Conservation (phyloP, 2,329 filamentous ascomycete species). For the Tolypocladium endophyticum region DNA sequence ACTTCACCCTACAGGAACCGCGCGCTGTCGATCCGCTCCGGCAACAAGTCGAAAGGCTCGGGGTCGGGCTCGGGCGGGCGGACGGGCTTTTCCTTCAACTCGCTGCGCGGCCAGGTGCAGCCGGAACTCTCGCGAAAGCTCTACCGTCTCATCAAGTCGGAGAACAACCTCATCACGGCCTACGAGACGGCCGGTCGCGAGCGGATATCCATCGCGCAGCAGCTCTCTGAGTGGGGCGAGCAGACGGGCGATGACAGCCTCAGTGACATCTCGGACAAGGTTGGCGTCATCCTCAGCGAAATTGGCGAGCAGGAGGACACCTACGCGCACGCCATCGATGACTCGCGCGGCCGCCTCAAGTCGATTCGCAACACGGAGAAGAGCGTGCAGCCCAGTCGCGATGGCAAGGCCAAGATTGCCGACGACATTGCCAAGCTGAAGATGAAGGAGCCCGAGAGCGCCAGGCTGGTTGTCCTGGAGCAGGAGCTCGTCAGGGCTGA, state of each 20-base stretch:
- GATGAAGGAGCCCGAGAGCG: constrained; percentile 80
- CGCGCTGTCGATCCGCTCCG: constrained; percentile 62
- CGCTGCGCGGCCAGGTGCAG: constrained; percentile 73
- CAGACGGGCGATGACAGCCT: constrained; percentile 78
- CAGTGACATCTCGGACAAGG: constrained; percentile 87
- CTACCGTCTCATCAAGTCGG: constrained; percentile 86
- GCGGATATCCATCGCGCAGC: constrained; percentile 72
- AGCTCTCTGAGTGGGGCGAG: constrained; percentile 96
- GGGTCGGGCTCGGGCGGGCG: constrained; percentile 31
- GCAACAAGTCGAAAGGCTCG: constrained; percentile 39
- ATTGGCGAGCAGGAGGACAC: constrained; percentile 87
- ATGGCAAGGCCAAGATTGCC: constrained; percentile 75
- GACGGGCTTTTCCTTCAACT: constrained; percentile 75
- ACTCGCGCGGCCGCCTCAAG: constrained; percentile 74
- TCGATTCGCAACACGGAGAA: constrained; percentile 90
- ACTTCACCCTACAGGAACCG: constrained; percentile 48
- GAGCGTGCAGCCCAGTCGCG: constrained; percentile 85
- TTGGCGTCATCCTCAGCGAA: constrained; percentile 85
- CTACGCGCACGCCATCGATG: constrained; percentile 80
- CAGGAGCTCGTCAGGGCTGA: constrained; percentile 95
- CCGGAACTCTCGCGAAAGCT: constrained; percentile 84
- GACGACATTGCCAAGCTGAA: constrained; percentile 91
- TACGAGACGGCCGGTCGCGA: constrained; percentile 81
- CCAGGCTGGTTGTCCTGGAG: constrained; percentile 74
- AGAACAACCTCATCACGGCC: constrained; percentile 77